Percentiles rank a stretch among this genome's conserved stretches.
Conservation (phyloP, 1,284 basidiomycete genomes). For the Paramarasmius palmivorus region DNA sequence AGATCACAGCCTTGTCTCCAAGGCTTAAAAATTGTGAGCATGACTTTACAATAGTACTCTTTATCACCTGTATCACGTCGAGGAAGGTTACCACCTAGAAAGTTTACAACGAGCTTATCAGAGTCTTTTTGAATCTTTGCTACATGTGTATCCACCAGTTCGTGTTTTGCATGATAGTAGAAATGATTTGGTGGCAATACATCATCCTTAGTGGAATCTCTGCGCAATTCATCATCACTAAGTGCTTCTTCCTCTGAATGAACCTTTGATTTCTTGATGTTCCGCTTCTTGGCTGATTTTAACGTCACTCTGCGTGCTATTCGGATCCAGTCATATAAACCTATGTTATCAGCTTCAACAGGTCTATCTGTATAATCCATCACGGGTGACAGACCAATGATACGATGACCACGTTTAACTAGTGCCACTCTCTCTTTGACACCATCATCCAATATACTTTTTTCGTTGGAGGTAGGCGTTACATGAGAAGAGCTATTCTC, state of each 20-base stretch:
- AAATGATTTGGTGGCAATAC: not conserved
- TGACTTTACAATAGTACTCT: conserved; percentile 26
- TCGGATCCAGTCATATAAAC: not conserved
- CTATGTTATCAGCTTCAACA: not conserved
- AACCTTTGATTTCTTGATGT: no score
- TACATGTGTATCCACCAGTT: no score
- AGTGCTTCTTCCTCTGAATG: no score
- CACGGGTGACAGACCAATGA: not conserved
- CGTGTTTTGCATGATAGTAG: not conserved
- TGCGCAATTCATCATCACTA: no score
- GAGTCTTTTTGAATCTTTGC: no score
- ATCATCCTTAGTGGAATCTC: not conserved
- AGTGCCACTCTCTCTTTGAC: no score
- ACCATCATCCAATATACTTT: not conserved
- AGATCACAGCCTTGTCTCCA: conserved; percentile 19
- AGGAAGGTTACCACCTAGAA: not conserved
- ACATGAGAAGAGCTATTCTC: not conserved
- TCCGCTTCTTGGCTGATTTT: no score
- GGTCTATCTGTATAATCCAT: not conserved
- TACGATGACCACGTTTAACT: no score
- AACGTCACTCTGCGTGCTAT: not conserved
- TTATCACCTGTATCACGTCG: conserved; percentile 21
- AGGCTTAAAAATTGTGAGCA: no score
- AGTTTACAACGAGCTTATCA: no score
- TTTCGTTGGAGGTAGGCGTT: not conserved